These are phyloP conservation scores for Massospora cicadina DNA, from an alignment of 371 early-diverging fungal genomes.

Conservation along the genomic window DNA sequence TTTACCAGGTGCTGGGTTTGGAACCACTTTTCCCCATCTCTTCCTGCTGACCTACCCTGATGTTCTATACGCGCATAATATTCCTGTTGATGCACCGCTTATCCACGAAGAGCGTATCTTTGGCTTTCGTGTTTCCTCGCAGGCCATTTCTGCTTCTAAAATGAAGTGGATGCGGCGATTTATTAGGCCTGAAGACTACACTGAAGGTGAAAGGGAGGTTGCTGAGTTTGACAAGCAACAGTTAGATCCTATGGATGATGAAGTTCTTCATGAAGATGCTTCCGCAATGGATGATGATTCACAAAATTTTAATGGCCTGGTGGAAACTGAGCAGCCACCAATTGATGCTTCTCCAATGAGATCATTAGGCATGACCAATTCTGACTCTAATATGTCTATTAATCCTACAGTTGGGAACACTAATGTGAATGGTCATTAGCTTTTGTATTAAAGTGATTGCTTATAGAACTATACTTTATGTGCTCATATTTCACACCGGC, in stretches of 20 bases:
- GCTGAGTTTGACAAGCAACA: not conserved
- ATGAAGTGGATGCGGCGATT: constrained; percentile 53
- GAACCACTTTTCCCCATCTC: constrained; percentile 86
- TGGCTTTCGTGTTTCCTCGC: constrained; percentile 45
- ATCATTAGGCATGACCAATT: not conserved
- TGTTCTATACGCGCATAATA: constrained; percentile 23
- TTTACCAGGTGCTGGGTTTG: constrained; percentile 76
- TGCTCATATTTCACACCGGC: not conserved
- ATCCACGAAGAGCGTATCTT: constrained; percentile 63
- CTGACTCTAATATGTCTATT: not conserved
- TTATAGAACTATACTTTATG: not conserved
- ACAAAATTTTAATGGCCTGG: not conserved
- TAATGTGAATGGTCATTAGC: not conserved
- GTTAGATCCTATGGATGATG: not conserved
- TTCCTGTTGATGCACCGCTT: constrained; percentile 10
- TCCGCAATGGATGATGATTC: not conserved
- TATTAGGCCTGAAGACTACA: not conserved
- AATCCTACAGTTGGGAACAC: not conserved
- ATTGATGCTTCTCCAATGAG: not conserved
- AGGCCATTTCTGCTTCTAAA: constrained; percentile 35
- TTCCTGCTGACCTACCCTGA: constrained; percentile 60
- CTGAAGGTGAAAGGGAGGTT: not conserved
- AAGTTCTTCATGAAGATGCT: not conserved
- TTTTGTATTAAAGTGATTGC: not conserved
- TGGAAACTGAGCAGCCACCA: not conserved